Percentiles rank a stretch among this genome's conserved stretches.
phyloP scores from a whole-genome alignment of 257 asterid genomes.

The Catharanthus roseus region DNA sequence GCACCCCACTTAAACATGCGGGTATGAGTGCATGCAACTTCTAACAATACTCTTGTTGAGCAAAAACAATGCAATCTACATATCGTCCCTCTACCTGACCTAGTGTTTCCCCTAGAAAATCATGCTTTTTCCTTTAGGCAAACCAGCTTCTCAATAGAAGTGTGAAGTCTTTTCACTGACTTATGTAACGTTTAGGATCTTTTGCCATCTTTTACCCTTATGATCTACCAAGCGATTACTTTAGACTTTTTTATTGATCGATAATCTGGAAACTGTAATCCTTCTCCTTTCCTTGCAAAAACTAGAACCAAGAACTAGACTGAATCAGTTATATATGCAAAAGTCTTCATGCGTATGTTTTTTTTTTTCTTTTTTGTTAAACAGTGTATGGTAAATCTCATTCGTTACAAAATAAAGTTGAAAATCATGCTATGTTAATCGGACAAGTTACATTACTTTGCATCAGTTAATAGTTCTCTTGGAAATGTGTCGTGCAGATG shows the following conservation, averaged over 20 bases:
- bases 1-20: constrained; percentile 82
- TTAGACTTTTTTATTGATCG: background rate
- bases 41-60: background rate
- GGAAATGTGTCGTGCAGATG: background rate
- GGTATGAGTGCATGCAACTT: constrained; percentile 34
- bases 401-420: too few relatives aligned
- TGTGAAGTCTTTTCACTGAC: background rate
- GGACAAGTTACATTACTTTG: background rate
- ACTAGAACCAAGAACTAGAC: too few relatives aligned
- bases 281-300: background rate
- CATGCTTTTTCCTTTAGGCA: background rate
- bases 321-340: background rate
- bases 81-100: background rate
- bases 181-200: too few relatives aligned
- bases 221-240: constrained; percentile 2
- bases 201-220: too few relatives aligned
- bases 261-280: background rate
- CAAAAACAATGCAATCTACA: background rate
- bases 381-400: too few relatives aligned
- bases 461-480: background rate
- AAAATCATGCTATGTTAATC: background rate
- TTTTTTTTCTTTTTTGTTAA: background rate
- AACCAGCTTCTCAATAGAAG: background rate
- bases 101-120: background rate
- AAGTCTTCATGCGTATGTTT: background rate